Percentiles rank a stretch among this genome's conserved stretches.
These are phyloP conservation scores for Coemansia sp. DNA, from an alignment of 192 early-diverging fungal genomes.

Conservation along the genomic window DNA sequence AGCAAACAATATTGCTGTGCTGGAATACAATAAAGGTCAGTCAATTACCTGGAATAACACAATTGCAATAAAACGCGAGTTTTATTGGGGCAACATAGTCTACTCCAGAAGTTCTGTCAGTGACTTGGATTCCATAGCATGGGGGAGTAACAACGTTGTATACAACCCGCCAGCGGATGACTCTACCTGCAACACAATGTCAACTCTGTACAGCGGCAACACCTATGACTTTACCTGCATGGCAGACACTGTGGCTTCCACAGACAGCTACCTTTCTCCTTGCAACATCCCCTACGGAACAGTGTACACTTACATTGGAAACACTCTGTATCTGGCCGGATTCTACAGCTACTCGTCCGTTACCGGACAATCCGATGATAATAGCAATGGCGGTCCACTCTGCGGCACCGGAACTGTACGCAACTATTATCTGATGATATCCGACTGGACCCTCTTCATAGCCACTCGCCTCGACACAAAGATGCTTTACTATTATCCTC, in stretches of 20 bases:
- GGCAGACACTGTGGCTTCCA: not conserved
- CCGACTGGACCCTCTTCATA: slow-evolving; percentile 5
- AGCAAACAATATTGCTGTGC: slow-evolving; percentile 38
- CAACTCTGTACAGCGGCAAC: not conserved
- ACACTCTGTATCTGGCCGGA: slow-evolving; percentile 2
- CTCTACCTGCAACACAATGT: not conserved
- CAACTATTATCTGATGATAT: slow-evolving; percentile 26
- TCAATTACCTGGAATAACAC: slow-evolving; percentile 8
- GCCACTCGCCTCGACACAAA: not conserved
- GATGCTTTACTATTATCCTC: not conserved
- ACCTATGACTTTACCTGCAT: not conserved
- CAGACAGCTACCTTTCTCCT: not conserved
- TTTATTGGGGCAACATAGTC: slow-evolving; percentile 8
- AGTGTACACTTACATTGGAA: slow-evolving; percentile 9
- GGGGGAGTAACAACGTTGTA: not conserved
- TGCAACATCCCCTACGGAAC: slow-evolving; percentile 18
- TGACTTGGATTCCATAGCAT: not conserved
- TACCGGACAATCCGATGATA: not conserved
- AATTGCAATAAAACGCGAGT: not conserved
- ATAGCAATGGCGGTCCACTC: not conserved
- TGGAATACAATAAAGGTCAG: slow-evolving; percentile 14
- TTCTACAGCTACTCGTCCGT: slow-evolving; percentile 15
- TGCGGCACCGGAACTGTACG: not conserved
- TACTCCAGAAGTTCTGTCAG: not conserved
- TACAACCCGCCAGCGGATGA: not conserved